Base-by-base conservation (phyloP, 2,329 filamentous ascomycete genomes). In the Apiospora hydei region DNA sequence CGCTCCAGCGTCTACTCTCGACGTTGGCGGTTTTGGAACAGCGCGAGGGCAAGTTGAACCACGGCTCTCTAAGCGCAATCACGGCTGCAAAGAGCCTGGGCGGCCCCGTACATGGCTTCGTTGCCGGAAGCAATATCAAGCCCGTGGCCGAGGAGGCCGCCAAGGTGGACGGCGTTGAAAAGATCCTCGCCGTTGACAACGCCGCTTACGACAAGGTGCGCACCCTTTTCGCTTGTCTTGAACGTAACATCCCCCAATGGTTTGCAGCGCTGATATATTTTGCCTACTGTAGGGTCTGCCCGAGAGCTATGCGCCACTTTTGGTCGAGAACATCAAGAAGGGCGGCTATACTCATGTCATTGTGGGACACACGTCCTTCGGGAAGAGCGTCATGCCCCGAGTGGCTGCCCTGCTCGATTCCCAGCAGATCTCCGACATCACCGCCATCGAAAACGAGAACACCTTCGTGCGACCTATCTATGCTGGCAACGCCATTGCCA, bases 401-500 rank as follows among this genome's bases (percentile, higher is more conserved):
- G 93, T 98, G 21, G 94, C 96, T 26, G 96, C 96, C 26, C 86
- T 99, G 71, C 88, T 99, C 72, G 96, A 99, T 82, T 91, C 92
- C 47, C 95, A 98, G 84, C 95, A 97, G 81, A 91, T 99, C 74
- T 98, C 95, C 64, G 96, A 99, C 81, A 93, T 98, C 76, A 98
- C 91, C 24, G 88, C 84, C 1, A 93, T 99, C 80, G 91, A 98
- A 83, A 90, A 90, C 83, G 95, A 98, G 82, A 95, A 96, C 82
- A 98, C 94, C 16, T 99, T 99, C 79, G 93, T 98, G 71, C 93
- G 96, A 72, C 96, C 96, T 41, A 98, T 99, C 80, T 99, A 99
- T 82, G 96, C 96, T 72, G 96, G 96, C 71, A 99, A 99, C 81
- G 96, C 96, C 67, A 98, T 99, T 80, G 90, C 97, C 47, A 99